These are phyloP conservation scores for Fusarium equiseti DNA, from an alignment of 2,329 filamentous ascomycete species.

Conservation along the genomic window DNA sequence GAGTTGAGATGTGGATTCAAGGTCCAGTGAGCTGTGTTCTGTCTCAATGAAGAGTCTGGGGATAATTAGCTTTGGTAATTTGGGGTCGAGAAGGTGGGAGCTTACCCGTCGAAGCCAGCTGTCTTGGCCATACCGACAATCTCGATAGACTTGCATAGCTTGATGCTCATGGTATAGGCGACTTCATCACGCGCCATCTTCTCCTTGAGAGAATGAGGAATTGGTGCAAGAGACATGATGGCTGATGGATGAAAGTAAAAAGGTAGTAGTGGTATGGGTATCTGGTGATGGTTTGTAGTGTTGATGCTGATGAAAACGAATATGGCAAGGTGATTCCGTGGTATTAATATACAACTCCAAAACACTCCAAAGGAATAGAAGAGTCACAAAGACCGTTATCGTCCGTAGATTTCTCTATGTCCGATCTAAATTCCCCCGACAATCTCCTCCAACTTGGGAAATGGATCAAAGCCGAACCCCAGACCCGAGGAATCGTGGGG, in stretches of 20 bases:
- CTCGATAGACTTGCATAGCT: conserved; percentile 48
- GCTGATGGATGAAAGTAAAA: rapidly evolving
- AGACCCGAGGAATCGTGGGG: conserved; percentile 5
- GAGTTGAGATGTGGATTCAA: conserved; percentile 50
- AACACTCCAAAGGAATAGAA: background rate
- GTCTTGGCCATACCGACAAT: conserved; percentile 52
- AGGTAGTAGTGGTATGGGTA: too few relatives aligned
- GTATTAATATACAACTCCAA: conserved; percentile 20
- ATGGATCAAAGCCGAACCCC: background rate
- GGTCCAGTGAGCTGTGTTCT: conserved; percentile 53
- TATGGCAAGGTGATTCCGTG: background rate
- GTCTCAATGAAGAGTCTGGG: conserved; percentile 53
- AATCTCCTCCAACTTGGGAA: background rate
- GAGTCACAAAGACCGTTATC: background rate
- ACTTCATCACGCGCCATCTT: conserved; percentile 35
- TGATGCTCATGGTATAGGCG: conserved; percentile 49
- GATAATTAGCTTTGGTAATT: background rate
- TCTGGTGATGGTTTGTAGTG: background rate
- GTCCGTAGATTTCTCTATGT: background rate
- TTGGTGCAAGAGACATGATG: conserved; percentile 35
- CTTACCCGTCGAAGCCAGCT: conserved; percentile 49
- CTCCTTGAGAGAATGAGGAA: conserved; percentile 20
- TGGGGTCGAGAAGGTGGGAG: background rate
- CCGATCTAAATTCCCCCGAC: background rate
- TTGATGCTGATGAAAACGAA: background rate